Evolutionary conservation across 768 basidiomycete species (phyloP), one percentile per base, ranked within the genome.

Genomic region (Hericium erinaceus): DNA sequence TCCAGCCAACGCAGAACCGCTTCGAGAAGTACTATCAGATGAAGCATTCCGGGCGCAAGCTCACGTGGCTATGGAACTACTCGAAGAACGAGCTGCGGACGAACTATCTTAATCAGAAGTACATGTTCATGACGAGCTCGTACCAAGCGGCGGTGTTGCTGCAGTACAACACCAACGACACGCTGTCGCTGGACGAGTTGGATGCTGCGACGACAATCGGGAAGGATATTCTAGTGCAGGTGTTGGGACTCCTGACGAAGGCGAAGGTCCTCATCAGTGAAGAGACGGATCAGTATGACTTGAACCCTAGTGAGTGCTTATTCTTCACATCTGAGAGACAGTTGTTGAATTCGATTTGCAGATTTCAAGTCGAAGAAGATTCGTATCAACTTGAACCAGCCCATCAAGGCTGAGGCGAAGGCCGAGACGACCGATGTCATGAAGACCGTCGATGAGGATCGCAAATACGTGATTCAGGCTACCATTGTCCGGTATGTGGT

Each of bases 61-160:
- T 99, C 46, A 95, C 92, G 0, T 99, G 95, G 95, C 74, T 98
- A 10, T 99, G 97, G 97, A 95, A 98, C 67, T 92, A 95, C 70
- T 93, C 87, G 56, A 95, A 95, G 76, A 95, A 95, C 73, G 97
- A 99, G 69, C 80, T 99, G 6, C 83, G 88, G 57, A 95, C 95
- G 61, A 94, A 89, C 67, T 93, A 97, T 72, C 78, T 92, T 55
- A 87, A 85, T 66, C 92, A 94, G 72, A 97, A 94, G 72, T 98
- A 98, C 75, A 93, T 95, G 64, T 75, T 98, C 68, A 91, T 94
- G 85, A 92, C 92, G 37, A 94, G 90, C 64, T 83, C 93, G 9
- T 98, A 89, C 73, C 97, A 99, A 72, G 91, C 90, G 81, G 90
- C 91, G 10, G 86, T 98, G n/a, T 77, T 98, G 39, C 70, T 93